These are phyloP conservation scores for Metschnikowia bowlesiae DNA, from an alignment of 805 yeast species.

Conservation along the genomic window DNA sequence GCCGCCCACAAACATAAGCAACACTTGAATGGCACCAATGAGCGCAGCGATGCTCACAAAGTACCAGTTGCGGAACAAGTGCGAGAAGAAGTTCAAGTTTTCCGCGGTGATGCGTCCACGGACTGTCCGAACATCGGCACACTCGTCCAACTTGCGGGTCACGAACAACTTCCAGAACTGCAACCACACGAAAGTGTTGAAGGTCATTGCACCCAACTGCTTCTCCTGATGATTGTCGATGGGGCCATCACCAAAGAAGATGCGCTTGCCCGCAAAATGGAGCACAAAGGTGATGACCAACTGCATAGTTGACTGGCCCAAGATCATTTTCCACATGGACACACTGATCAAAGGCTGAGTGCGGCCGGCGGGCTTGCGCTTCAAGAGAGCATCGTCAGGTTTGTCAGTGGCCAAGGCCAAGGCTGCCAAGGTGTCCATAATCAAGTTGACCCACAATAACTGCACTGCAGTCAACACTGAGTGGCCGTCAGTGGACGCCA, in stretches of 20 bases:
- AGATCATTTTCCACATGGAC: slow-evolving; percentile 98
- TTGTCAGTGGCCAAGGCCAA: slow-evolving; percentile 96
- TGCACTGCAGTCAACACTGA: slow-evolving; percentile 97
- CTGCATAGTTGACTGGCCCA: slow-evolving; percentile 81
- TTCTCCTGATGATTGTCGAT: slow-evolving; percentile 44
- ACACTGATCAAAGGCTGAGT: slow-evolving; percentile 72
- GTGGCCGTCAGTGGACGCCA: slow-evolving; percentile 68
- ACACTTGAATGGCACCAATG: slow-evolving; percentile 78
- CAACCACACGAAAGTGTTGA: slow-evolving; percentile 96
- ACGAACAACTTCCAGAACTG: slow-evolving; percentile 93
- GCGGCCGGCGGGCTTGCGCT: slow-evolving; percentile 82
- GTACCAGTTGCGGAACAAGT: slow-evolving; percentile 76
- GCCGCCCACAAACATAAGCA: slow-evolving; percentile 97
- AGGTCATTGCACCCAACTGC: slow-evolving; percentile 78
- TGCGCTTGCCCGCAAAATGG: slow-evolving; percentile 68
- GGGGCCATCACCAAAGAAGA: slow-evolving; percentile 45
- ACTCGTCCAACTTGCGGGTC: slow-evolving; percentile 86
- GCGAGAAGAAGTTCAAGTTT: slow-evolving; percentile 78
- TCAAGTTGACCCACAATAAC: slow-evolving; percentile 92
- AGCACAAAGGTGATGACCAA: slow-evolving; percentile 71
- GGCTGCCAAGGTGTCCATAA: slow-evolving; percentile 98
- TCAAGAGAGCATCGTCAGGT: slow-evolving; percentile 77
- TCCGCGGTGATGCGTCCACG: slow-evolving; percentile 55
- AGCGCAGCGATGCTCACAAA: slow-evolving; percentile 67
- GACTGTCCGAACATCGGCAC: slow-evolving; percentile 58